A percentile compares a stretch with the other conserved stretches of the same genome.
Evolutionary conservation across 148 eudicot genomes (phyloP).

Genomic region (Diospyros lotus): DNA sequence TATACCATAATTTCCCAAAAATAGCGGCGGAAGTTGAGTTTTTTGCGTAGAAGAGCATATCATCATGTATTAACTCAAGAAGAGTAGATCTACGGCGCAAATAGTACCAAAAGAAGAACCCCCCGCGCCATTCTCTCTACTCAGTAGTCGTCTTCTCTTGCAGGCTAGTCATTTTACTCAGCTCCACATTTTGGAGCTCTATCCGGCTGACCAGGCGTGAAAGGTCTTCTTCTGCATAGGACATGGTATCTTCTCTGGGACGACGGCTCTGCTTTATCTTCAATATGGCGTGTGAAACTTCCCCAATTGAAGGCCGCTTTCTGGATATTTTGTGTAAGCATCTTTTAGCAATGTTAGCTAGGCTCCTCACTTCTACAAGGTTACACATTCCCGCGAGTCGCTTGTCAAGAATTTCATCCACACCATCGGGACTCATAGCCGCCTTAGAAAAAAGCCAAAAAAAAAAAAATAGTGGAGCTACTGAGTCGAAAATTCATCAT

Average conservation of each 20-base stretch:
- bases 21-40: too few species aligned
- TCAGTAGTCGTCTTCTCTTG: slow-evolving; percentile 21
- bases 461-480: not conserved
- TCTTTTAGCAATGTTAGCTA: slow-evolving; percentile 68
- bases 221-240: slow-evolving; percentile 57
- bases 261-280: slow-evolving; percentile 64
- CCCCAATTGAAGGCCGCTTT: slow-evolving; percentile 78
- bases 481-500: not conserved
- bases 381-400: slow-evolving; percentile 56
- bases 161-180: slow-evolving; percentile 60
- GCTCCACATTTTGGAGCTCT: slow-evolving; percentile 62
- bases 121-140: too few species aligned
- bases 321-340: slow-evolving; percentile 77
- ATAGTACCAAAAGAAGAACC: too few species aligned
- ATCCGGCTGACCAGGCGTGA: slow-evolving; percentile 53
- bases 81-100: too few species aligned
- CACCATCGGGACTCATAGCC: slow-evolving; percentile 85
- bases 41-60: too few species aligned
- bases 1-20: too few species aligned
- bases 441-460: slow-evolving; percentile 41
- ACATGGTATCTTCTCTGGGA: slow-evolving; percentile 50
- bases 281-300: slow-evolving; percentile 62
- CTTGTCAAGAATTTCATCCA: slow-evolving; percentile 87
- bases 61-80: too few species aligned
- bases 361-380: slow-evolving; percentile 55